These are phyloP conservation scores for Psilocybe cyanescens DNA, from an alignment of 768 basidiomycete species.

Conservation along the genomic window DNA sequence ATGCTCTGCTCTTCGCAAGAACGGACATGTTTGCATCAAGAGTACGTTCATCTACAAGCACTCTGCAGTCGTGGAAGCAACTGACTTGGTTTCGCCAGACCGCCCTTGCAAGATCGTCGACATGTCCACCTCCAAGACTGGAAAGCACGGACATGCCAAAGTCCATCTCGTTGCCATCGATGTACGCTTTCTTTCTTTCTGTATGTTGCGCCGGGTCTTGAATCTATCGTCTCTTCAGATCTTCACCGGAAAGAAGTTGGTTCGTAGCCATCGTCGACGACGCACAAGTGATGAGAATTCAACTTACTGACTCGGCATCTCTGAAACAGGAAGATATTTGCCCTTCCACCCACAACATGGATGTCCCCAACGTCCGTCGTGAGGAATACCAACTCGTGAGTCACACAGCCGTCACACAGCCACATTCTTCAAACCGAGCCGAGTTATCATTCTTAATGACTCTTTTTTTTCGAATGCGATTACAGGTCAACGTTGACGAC, in stretches of 20 bases:
- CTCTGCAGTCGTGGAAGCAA: constrained; percentile 4
- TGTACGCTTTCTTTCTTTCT: constrained; percentile 53
- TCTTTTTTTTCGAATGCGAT: constrained; percentile 26
- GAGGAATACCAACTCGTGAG: constrained; percentile 89
- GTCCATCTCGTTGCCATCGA: constrained; percentile 97
- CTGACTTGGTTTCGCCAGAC: constrained; percentile 38
- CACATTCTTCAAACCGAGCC: constrained; percentile 6
- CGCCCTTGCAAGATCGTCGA: constrained; percentile 99
- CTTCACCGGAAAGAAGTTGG: constrained; percentile 98
- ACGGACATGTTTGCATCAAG: constrained; percentile 96
- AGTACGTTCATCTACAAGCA: constrained; percentile 36
- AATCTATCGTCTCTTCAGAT: constrained; percentile 58
- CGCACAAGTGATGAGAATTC: neutral
- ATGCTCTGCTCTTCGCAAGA: constrained; percentile 96
- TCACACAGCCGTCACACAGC: constrained; percentile 7
- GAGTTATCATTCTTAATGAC: constrained; percentile 12
- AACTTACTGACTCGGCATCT: constrained; percentile 2
- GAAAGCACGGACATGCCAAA: constrained; percentile 99
- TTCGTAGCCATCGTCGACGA: constrained; percentile 40
- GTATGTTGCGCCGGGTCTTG: constrained; percentile 5
- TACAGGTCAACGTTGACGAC: constrained; percentile 87
- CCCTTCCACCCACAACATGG: constrained; percentile 99
- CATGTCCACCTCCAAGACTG: constrained; percentile 99
- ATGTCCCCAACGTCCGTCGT: constrained; percentile 92
- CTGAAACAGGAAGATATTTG: constrained; percentile 82